Evolutionary conservation across 2,329 filamentous ascomycete genomes (phyloP), one percentile per base, ranked within the genome.

Genomic region (Sordariomycetes sp.): DNA sequence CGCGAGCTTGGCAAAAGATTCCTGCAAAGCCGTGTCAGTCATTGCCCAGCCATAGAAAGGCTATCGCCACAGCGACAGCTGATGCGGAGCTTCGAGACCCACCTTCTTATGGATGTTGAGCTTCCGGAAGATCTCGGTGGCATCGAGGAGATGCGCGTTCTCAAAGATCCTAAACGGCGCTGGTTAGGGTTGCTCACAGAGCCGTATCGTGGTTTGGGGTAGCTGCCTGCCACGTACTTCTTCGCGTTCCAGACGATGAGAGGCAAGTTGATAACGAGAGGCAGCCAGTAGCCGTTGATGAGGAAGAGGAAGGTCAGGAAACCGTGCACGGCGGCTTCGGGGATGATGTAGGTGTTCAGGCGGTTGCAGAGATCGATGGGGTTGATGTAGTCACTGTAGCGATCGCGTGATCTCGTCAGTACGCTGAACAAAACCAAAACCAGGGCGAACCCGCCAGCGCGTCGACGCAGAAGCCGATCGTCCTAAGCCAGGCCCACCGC

Each of bases 301-400:
- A 99, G 80, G 80, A 99, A 99, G 63, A 99, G 76, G 72, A 96
- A 86, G 57, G 94, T 97, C 70, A 99, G 77, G 80, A 97, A 94
- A 64, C 88, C 93, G 74, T 99, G 95, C 63, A 99, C 93, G 65
- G 90, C 93, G 68, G 94, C 94, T 82, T 99, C 95, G 70, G 94
- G 94, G 69, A 99, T 87, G 72, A 99, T 99, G 80, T 99, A 99
- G 72, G 93, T 95, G 83, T 99, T 99, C 66, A 99, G 88, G 68
- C 94, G 92, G 86, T 99, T 99, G 88, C 94, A 99, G 65, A 99
- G 92, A 69, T 99, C 94, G 79, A 99, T 99, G 53, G 94, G 94
- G 80, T 99, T 99, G 79, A 99, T 99, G 78, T 99, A 99, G 78
- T 99, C 94, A 78, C 91, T 96, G 70, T 60, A 61, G 37, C 59